Evolutionary conservation across 768 basidiomycete genomes (phyloP).

Genomic region (Calocybe indica): DNA sequence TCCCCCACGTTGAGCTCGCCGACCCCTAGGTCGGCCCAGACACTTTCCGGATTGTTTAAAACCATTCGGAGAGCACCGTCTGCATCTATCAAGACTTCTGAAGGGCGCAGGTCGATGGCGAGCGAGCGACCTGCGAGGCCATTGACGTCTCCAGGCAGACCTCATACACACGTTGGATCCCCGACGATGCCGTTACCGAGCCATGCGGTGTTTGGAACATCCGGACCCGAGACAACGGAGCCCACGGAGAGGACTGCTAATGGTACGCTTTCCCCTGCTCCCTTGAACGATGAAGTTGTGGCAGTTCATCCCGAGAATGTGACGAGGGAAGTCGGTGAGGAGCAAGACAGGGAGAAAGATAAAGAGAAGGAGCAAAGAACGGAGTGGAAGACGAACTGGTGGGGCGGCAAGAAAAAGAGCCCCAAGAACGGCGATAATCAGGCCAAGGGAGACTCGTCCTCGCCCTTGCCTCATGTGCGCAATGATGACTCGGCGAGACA

Average conservation of each 20-base stretch:
- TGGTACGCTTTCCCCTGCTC: neutral
- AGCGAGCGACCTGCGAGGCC: neutral
- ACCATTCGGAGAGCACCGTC: conserved; percentile 29
- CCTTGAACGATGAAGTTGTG: conserved; percentile 1
- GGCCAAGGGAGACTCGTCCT: neutral
- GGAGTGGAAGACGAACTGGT: neutral
- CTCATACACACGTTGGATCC: conserved; percentile 5
- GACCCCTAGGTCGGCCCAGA: conserved; percentile 6
- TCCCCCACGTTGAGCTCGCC: neutral
- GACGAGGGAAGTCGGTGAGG: conserved; percentile 5
- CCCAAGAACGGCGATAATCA: neutral
- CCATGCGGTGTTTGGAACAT: neutral
- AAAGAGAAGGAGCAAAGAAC: conserved; percentile 5
- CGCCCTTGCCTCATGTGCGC: neutral
- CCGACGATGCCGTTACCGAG: neutral
- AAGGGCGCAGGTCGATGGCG: neutral
- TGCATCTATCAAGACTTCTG: conserved; percentile 12
- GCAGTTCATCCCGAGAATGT: conserved; percentile 4
- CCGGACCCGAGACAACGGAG: neutral
- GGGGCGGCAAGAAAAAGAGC: neutral
- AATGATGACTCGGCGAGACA: conserved; percentile 2
- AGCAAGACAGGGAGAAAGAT: conserved; percentile 3
- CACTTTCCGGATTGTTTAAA: conserved; percentile 16
- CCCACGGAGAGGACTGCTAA: neutral
- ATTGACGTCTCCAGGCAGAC: conserved; percentile 5